Conservation (phyloP, 2,329 filamentous ascomycete genomes). For the Pseudogymnoascus sp. region DNA sequence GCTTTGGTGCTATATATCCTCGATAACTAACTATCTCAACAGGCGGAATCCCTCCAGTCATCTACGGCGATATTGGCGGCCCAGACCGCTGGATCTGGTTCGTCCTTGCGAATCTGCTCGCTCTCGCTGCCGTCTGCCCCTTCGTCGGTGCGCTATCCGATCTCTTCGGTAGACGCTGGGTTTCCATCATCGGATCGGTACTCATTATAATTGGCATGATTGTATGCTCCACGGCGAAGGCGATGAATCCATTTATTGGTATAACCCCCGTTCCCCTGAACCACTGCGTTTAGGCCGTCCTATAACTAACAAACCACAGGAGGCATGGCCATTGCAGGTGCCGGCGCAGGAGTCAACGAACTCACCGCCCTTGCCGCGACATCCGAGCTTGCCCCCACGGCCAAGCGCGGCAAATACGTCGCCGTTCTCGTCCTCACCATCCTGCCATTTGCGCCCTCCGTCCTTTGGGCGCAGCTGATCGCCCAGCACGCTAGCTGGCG, state of each 20-base stretch:
- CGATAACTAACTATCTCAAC: constrained; percentile 4
- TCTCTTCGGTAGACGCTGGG: constrained; percentile 51
- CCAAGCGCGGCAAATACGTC: constrained; percentile 54
- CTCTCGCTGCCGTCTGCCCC: constrained; percentile 47
- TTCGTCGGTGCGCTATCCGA: constrained; percentile 61
- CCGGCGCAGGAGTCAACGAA: constrained; percentile 59
- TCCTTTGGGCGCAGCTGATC: constrained; percentile 50
- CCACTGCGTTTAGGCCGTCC: neutral
- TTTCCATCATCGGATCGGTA: constrained; percentile 44
- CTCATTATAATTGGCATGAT: constrained; percentile 51
- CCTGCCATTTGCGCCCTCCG: constrained; percentile 51
- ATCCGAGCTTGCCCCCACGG: constrained; percentile 57
- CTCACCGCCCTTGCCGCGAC: constrained; percentile 59
- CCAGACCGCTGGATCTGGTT: constrained; percentile 31
- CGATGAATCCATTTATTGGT: constrained; percentile 55
- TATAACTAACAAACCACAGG: constrained; percentile 26
- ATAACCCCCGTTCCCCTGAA: constrained; percentile 16
- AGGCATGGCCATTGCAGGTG: constrained; percentile 46
- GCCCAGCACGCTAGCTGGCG: constrained; percentile 41
- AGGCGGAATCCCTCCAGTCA: constrained; percentile 40
- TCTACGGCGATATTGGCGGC: constrained; percentile 49
- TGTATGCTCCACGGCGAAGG: constrained; percentile 46
- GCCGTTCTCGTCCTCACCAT: constrained; percentile 51
- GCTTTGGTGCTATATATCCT: neutral
- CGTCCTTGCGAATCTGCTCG: constrained; percentile 42